These are phyloP conservation scores for Clonostachys sp. DNA, from an alignment of 2,329 filamentous ascomycete species.

Conservation along the genomic window DNA sequence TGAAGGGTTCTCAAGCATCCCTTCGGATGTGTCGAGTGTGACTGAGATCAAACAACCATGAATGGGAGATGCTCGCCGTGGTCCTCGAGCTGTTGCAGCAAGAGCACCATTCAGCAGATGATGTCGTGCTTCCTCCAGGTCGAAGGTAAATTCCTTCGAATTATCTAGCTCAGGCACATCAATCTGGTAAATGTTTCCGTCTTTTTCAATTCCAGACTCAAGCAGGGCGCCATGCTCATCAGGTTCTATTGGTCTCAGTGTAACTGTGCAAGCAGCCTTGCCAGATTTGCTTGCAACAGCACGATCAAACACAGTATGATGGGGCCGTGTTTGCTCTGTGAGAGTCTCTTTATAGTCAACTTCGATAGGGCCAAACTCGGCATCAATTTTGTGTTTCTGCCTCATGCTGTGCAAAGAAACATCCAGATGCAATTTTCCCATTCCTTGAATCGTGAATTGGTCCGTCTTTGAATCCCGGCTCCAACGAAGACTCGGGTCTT, in stretches of 20 bases:
- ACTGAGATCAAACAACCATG: constrained; percentile 71
- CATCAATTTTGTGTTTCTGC: constrained; percentile 82
- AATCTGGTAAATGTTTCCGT: constrained; percentile 67
- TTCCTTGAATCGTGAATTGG: constrained; percentile 88
- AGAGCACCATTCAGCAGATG: constrained; percentile 74
- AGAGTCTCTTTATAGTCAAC: constrained; percentile 92
- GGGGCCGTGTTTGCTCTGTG: constrained; percentile 47
- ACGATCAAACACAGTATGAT: constrained; percentile 67
- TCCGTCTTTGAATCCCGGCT: constrained; percentile 84
- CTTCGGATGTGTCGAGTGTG: constrained; percentile 59
- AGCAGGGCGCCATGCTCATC: constrained; percentile 27
- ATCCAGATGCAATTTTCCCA: constrained; percentile 94
- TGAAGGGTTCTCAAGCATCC: constrained; percentile 50
- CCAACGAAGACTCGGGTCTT: constrained; percentile 89
- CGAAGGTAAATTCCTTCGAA: constrained; percentile 26
- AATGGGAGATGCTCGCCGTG: constrained; percentile 73
- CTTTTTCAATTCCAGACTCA: constrained; percentile 44
- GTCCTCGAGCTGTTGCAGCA: constrained; percentile 80
- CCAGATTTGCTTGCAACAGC: constrained; percentile 76
- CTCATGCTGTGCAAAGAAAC: constrained; percentile 85
- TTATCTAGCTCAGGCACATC: constrained; percentile 41
- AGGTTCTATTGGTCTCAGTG: constrained; percentile 56
- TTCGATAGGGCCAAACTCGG: constrained; percentile 84
- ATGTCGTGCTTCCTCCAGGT: constrained; percentile 44
- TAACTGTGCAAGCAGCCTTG: constrained; percentile 70